phyloP scores from a whole-genome alignment of 2,329 filamentous ascomycete species.

The Penicillium occitanis region DNA sequence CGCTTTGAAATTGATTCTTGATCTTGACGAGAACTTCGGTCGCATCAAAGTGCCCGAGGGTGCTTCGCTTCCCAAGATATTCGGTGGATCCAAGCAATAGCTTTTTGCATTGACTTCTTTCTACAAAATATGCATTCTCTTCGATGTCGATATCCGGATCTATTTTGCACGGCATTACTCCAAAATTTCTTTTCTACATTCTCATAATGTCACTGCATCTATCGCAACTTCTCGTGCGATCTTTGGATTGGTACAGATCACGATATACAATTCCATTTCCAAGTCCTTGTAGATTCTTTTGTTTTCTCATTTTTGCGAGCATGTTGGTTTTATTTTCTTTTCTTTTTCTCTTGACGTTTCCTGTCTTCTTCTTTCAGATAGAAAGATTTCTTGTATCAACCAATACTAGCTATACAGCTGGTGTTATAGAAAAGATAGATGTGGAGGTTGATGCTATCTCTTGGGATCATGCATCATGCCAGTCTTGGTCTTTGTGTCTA shows the following conservation, averaged over 20 bases:
- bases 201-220: constrained; percentile 12
- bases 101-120: neutral
- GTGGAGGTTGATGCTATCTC: neutral
- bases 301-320: neutral
- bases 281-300: neutral
- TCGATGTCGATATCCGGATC: constrained; percentile 7
- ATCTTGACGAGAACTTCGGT: constrained; percentile 92
- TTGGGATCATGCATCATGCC: neutral
- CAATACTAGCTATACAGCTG: neutral
- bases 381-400: constrained; percentile 13
- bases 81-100: constrained; percentile 34
- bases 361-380: constrained; percentile 6
- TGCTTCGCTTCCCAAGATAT: constrained; percentile 40
- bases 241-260: neutral
- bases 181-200: neutral
- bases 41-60: constrained; percentile 60
- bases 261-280: constrained; percentile 1
- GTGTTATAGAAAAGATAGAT: neutral
- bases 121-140: neutral
- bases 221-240: neutral
- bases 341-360: neutral
- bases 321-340: constrained; percentile 10
- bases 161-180: neutral
- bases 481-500: constrained; percentile 4
- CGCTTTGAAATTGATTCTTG: constrained; percentile 91